Evolutionary conservation across 768 basidiomycete genomes (phyloP).

Genomic region (Tylopilus felleus): DNA sequence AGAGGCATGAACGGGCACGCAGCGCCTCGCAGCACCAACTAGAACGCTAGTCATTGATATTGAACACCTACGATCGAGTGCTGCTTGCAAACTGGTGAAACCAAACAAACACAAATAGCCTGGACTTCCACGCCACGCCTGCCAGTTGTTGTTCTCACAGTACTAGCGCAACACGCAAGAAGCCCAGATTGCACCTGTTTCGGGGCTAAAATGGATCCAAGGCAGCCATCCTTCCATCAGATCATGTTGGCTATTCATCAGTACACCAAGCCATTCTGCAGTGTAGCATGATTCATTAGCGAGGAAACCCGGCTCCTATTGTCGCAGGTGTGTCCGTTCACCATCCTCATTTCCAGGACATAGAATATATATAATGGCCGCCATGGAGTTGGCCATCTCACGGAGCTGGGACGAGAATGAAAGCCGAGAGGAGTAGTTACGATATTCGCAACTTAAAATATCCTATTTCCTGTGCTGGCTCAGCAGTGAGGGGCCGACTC

Average conservation of each 20-base stretch:
- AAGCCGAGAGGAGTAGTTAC: background rate
- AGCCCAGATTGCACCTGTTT: background rate
- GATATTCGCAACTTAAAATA: background rate
- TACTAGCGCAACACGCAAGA: background rate
- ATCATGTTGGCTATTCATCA: background rate
- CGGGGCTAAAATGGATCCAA: too few relatives aligned
- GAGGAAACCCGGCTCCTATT: background rate
- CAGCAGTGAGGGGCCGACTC: too few relatives aligned
- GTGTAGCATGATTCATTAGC: background rate
- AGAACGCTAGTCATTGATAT: constrained; percentile 18
- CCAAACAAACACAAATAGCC: constrained; percentile 14
- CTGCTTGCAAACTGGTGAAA: background rate
- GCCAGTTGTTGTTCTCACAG: too few relatives aligned
- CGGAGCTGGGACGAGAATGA: background rate
- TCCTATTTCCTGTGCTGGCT: background rate
- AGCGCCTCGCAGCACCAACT: constrained; percentile 11
- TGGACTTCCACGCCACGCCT: too few relatives aligned
- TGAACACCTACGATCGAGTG: background rate
- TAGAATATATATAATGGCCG: background rate
- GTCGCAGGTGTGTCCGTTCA: background rate
- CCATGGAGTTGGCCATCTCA: background rate
- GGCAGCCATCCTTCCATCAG: too few relatives aligned
- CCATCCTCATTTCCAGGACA: background rate
- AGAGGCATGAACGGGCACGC: background rate
- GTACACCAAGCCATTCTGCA: background rate